phyloP scores from a whole-genome alignment of 2,329 filamentous ascomycete species.

The Trichoderma gracile region DNA sequence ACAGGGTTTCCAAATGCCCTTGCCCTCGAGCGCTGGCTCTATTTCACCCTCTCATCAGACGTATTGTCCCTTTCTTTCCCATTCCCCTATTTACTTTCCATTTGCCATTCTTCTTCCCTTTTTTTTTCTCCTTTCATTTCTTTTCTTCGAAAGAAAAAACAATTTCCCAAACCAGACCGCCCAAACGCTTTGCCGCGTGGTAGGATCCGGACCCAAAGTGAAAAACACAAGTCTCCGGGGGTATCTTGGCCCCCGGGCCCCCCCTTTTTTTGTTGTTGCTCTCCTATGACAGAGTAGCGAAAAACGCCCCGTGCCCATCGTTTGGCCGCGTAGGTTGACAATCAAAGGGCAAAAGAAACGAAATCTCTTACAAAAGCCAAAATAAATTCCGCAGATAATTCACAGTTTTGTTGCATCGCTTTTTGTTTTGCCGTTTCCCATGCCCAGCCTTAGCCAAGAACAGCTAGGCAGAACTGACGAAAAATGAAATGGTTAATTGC shows the following conservation, averaged over 20 bases:
- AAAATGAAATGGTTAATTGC: constrained; percentile 14
- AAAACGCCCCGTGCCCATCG: constrained; percentile 24
- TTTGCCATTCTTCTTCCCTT: not conserved
- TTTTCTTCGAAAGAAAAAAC: not conserved
- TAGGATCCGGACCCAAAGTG: constrained; percentile 17
- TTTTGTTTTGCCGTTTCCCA: constrained; percentile 24
- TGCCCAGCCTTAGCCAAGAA: constrained; percentile 23
- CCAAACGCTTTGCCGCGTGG: constrained; percentile 8
- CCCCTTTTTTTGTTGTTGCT: constrained; percentile 7
- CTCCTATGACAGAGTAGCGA: constrained; percentile 13
- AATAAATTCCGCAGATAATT: constrained; percentile 24
- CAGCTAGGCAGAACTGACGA: constrained; percentile 24
- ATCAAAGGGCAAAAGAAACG: constrained; percentile 18
- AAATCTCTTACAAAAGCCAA: constrained; percentile 22
- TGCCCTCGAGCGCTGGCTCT: constrained; percentile 7
- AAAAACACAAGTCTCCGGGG: constrained; percentile 14
- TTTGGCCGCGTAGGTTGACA: constrained; percentile 21
- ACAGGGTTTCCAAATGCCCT: constrained; percentile 17
- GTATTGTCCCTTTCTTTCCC: not conserved
- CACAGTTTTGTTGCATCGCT: constrained; percentile 22
- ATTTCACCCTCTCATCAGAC: constrained; percentile 6
- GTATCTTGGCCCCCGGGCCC: not conserved
- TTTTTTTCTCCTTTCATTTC: not conserved
- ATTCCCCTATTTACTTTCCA: not conserved
- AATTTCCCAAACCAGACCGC: constrained; percentile 10